Evolutionary conservation across 352 stramenopile species (phyloP).

Genomic region (Saprolegnia parasitica): DNA sequence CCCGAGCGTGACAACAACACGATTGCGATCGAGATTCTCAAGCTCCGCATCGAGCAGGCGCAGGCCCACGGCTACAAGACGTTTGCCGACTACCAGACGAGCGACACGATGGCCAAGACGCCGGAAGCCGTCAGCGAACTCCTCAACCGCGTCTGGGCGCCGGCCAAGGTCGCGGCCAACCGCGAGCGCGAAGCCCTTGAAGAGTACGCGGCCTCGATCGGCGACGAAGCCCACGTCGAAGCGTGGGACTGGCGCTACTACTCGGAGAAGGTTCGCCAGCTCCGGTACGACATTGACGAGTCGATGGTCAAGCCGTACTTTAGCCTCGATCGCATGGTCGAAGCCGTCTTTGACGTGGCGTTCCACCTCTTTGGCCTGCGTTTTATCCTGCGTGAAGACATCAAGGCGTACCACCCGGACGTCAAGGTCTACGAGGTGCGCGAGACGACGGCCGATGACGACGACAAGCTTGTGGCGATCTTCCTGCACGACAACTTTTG

Average conservation of each 20-base stretch:
- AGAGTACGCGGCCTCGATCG: constrained; percentile 39
- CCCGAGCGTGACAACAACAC: constrained; percentile 46
- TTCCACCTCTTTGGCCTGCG: constrained; percentile 56
- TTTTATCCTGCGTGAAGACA: constrained; percentile 43
- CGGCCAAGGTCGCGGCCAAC: constrained; percentile 48
- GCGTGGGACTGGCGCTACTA: constrained; percentile 69
- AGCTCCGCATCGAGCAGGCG: constrained; percentile 48
- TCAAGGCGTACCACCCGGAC: constrained; percentile 56
- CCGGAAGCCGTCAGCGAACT: constrained; percentile 51
- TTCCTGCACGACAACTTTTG: constrained; percentile 68
- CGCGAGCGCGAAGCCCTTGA: constrained; percentile 45
- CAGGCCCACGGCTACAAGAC: constrained; percentile 43
- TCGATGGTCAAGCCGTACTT: constrained; percentile 61
- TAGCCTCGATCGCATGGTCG: constrained; percentile 44
- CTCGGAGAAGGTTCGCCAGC: constrained; percentile 50
- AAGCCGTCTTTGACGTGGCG: constrained; percentile 54
- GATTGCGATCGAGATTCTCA: constrained; percentile 52
- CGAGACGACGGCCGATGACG: constrained; percentile 26
- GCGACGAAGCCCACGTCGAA: constrained; percentile 43
- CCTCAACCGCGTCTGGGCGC: constrained; percentile 32
- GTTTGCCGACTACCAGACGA: constrained; percentile 57
- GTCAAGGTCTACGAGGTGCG: constrained; percentile 62
- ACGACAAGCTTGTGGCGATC: constrained; percentile 43
- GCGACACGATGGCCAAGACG: constrained; percentile 63
- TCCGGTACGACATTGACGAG: constrained; percentile 63